Evolutionary conservation across 306 rosid genomes (phyloP).

Genomic region (Lathyrus sativus): DNA sequence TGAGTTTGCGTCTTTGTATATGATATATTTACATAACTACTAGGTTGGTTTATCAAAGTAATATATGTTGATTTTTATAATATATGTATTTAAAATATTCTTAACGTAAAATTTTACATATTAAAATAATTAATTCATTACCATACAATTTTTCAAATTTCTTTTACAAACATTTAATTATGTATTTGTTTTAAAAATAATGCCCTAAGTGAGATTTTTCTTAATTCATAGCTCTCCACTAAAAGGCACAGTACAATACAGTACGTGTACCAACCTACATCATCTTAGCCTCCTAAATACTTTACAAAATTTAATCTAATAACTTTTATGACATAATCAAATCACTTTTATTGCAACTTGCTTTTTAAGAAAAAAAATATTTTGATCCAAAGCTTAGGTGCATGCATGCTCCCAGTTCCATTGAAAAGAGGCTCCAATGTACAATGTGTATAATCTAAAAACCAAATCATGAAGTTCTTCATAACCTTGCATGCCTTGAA

Average conservation of each 20-base stretch:
- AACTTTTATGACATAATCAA: neutral
- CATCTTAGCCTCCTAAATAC: slow-evolving; percentile 5
- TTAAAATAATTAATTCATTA: no score
- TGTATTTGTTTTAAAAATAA: neutral
- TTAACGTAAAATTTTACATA: no score
- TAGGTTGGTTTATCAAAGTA: no score
- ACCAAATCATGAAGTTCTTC: no score
- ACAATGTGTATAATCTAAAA: neutral
- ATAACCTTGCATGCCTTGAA: slow-evolving; percentile 14
- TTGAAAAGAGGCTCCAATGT: slow-evolving; percentile 1
- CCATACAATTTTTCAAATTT: no score
- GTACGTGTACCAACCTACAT: slow-evolving; percentile 1
- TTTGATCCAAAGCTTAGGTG: neutral
- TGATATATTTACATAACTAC: no score
- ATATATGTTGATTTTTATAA: no score
- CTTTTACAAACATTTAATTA: no score
- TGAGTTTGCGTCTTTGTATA: no score
- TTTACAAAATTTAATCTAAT: neutral
- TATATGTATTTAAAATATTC: no score
- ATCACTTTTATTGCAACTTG: neutral
- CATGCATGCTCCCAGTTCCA: neutral
- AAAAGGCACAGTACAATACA: slow-evolving; percentile 25
- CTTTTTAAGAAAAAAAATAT: neutral
- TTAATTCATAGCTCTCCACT: neutral
- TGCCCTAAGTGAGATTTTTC: slow-evolving; percentile 22